Base-by-base conservation (phyloP, 139 green algal genomes). In the Gonium pectorale region DNA sequence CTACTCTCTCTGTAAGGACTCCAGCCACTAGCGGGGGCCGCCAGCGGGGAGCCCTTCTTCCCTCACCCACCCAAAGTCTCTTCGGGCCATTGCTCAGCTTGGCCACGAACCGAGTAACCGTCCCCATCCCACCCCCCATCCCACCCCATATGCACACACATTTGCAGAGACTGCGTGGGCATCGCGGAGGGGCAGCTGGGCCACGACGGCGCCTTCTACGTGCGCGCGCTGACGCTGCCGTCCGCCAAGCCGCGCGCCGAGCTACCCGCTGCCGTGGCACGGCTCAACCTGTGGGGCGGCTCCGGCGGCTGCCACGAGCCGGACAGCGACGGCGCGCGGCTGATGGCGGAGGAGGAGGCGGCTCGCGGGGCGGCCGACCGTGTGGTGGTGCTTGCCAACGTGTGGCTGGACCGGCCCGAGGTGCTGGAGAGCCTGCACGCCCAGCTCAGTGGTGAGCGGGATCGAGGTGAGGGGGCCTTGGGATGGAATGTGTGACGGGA, bases 251-350 rank as follows among this genome's bases (percentile, higher is more conserved):
- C 79, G 3, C 87, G 94, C 2, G 69, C 62, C 19, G 90, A 92
- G 29, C 92, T 94, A 29, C 80, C 90, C 22, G 77, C 84, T 27
- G 93, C 93, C 17, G 89, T 85, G 8, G 90, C 96, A 88, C 91
- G 91, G 13, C 80, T 98, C 6, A 93, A 98, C 80, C 92, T 98
- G 59, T 98, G 98, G 86, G 96, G 96, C 11, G 96, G 91, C 11
- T 22, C 31, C 8, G 78, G 63, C 62, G 78, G 78, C 44, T 43
- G 41, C 0, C 56, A 52, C 6, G 56, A 41, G 4, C 79, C 95
- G 9, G 74, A 63, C 17, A 46, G 68, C 31, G 88, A 91, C 26
- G 86, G 92, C 26, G 26, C 87, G n/a, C 69, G 49, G 17, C 13
- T 77, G 72, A 26, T 91, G 46, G 75, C 81, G 31, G 52, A 90